Base-by-base conservation (phyloP, 1,284 basidiomycete species). In the Butyriboletus regius region DNA sequence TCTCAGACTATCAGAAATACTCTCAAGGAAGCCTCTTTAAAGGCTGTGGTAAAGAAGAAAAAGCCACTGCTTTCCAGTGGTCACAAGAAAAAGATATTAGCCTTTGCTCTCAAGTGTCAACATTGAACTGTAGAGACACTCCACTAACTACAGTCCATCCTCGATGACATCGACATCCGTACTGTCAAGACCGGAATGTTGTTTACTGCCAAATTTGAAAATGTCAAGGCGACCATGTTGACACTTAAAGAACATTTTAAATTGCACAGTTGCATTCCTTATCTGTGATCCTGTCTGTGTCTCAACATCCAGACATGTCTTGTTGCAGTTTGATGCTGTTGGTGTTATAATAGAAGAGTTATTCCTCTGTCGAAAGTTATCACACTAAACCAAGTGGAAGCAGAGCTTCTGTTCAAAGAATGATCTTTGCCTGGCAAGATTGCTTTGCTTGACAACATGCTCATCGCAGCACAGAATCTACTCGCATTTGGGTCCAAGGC, bases 101-200 rank as follows among this genome's bases (percentile, higher is more conserved):
- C 20, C 20, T 22, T 22, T 22, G 20, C 20, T 22, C 20, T 4
- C 20, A 22, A 22, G 20, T 22, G 4, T 22, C 4, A 22, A 22
- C 4, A 22, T 22, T 22, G 20, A 4, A 22, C 20, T 22, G 20
- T 22, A 43, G 18, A 17, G 41, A 4, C 38, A 18, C 34, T 33
- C 37, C 33, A n/a, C 1, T 38, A 97, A 85, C 75, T 97, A 37
- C 66, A 68, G 18, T 81, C 83, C 0, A 78, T 97, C 5, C 65
- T 91, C n/a, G 73, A 76, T 8, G 94, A 97, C 61, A 79, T 91
- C 28, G 69, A 80, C 1, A 74, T 92, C 14, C 71, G 76, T 39
- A 88, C 83, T 0, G 80, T 96, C 63, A 98, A 98, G 70, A 90
- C 91, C 0, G 94, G 94, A 14, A 96, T 96, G 92, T 75, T 88